These are phyloP conservation scores for Rhytidiadelphus loreus DNA, from an alignment of 225 moss, liverwort and hornwort species.

Conservation along the genomic window DNA sequence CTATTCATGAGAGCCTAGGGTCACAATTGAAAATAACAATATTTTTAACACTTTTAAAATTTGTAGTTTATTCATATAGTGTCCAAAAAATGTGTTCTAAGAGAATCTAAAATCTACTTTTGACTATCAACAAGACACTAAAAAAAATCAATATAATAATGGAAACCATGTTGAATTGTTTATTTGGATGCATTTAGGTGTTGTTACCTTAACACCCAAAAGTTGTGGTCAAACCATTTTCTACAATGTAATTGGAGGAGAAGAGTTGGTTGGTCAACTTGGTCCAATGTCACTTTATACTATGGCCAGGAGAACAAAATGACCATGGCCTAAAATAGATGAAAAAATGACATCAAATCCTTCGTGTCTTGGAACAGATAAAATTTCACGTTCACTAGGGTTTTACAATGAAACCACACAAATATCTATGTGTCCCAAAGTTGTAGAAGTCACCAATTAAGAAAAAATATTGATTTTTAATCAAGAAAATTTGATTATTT, in stretches of 20 bases:
- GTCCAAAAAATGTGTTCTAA: neutral
- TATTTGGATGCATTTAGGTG: neutral
- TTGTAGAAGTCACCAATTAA: too few species aligned
- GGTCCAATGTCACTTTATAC: neutral
- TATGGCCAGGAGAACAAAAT: neutral
- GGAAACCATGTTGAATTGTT: neutral
- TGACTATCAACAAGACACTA: neutral
- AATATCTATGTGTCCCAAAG: neutral
- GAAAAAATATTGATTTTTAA: too few species aligned
- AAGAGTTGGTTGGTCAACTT: neutral
- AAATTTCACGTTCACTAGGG: neutral
- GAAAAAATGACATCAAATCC: neutral
- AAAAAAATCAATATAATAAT: neutral
- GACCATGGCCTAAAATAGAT: neutral
- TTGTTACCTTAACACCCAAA: neutral
- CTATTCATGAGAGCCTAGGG: neutral
- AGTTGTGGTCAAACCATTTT: rapidly evolving
- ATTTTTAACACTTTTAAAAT: neutral
- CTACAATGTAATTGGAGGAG: neutral
- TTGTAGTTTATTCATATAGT: too few species aligned
- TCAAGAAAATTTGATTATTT: too few species aligned
- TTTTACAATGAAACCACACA: neutral
- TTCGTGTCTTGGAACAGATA: neutral
- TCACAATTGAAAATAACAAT: rapidly evolving
- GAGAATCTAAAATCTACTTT: neutral